phyloP scores from a whole-genome alignment of 2,329 filamentous ascomycete species.

The Myrmaecium sp. region DNA sequence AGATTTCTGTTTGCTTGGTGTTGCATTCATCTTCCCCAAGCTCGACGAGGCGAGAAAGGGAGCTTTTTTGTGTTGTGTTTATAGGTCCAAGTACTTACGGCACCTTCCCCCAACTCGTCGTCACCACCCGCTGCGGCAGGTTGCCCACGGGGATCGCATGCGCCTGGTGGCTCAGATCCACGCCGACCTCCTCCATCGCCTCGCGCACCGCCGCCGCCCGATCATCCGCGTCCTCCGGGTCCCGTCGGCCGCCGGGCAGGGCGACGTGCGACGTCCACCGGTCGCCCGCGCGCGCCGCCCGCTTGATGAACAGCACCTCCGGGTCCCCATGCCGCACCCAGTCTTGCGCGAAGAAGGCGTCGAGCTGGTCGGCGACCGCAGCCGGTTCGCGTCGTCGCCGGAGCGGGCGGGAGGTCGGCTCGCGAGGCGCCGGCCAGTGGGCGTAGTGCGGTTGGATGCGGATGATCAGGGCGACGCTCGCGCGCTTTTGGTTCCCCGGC shows the following conservation, averaged over 20 bases:
- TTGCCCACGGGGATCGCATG: slow-evolving; percentile 37
- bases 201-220: slow-evolving; percentile 46
- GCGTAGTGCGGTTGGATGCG: slow-evolving; percentile 42
- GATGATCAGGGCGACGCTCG: slow-evolving; percentile 49
- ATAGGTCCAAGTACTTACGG: slow-evolving; percentile 28
- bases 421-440: slow-evolving; percentile 29
- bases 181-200: slow-evolving; percentile 48
- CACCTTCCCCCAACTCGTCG: slow-evolving; percentile 47
- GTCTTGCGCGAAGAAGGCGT: slow-evolving; percentile 43
- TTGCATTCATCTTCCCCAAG: background rate
- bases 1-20: too few species aligned
- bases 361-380: slow-evolving; percentile 26
- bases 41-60: too few species aligned
- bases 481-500: slow-evolving; percentile 36
- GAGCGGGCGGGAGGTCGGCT: slow-evolving; percentile 7
- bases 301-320: slow-evolving; percentile 56
- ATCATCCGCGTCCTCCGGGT: slow-evolving; percentile 47
- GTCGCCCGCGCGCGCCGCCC: slow-evolving; percentile 46
- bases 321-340: slow-evolving; percentile 52
- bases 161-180: slow-evolving; percentile 35
- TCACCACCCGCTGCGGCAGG: slow-evolving; percentile 48
- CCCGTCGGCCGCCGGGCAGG: slow-evolving; percentile 49
- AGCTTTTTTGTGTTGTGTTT: too few species aligned
- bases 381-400: slow-evolving; percentile 10
- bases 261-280: slow-evolving; percentile 55